These are phyloP conservation scores for Volvariella volvacea DNA, from an alignment of 1,284 basidiomycete species.

Conservation along the genomic window DNA sequence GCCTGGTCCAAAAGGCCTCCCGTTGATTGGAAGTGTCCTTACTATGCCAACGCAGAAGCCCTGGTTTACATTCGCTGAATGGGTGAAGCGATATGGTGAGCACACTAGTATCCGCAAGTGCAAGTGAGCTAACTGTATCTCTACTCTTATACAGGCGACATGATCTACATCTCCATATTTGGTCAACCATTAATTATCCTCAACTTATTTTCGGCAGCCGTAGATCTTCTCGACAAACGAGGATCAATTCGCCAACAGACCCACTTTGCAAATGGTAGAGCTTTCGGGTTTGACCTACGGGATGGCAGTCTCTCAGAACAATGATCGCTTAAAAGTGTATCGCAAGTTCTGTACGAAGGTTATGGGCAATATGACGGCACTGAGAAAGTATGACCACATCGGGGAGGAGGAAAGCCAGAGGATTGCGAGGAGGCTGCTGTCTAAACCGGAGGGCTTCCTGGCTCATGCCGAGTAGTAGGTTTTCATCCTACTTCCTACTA, in stretches of 20 bases:
- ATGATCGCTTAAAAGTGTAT: slow-evolving; percentile 36
- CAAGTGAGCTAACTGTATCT: not conserved
- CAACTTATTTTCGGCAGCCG: slow-evolving; percentile 25
- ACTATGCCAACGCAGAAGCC: slow-evolving; percentile 3
- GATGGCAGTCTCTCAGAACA: slow-evolving; percentile 27
- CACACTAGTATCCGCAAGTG: not conserved
- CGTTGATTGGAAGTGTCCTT: slow-evolving; percentile 2
- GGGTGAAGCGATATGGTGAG: slow-evolving; percentile 7
- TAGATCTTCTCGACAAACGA: slow-evolving; percentile 32
- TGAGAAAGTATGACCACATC: slow-evolving; percentile 27
- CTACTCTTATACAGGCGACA: slow-evolving; percentile 18
- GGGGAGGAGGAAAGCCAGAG: slow-evolving; percentile 37
- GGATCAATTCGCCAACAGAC: slow-evolving; percentile 32
- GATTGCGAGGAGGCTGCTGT: slow-evolving; percentile 38
- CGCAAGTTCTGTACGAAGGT: slow-evolving; percentile 43
- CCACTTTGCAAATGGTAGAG: slow-evolving; percentile 25
- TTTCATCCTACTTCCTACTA: not conserved
- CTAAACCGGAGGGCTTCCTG: slow-evolving; percentile 34
- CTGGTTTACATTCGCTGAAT: slow-evolving; percentile 6
- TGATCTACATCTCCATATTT: slow-evolving; percentile 22
- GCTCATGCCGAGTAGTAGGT: slow-evolving; percentile 38
- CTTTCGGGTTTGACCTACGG: slow-evolving; percentile 24
- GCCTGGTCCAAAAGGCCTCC: slow-evolving; percentile 5
- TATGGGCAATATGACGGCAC: slow-evolving; percentile 26
- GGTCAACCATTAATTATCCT: slow-evolving; percentile 22